Conservation (phyloP, 2,329 filamentous ascomycete genomes). For the Emmonsia crescens region DNA sequence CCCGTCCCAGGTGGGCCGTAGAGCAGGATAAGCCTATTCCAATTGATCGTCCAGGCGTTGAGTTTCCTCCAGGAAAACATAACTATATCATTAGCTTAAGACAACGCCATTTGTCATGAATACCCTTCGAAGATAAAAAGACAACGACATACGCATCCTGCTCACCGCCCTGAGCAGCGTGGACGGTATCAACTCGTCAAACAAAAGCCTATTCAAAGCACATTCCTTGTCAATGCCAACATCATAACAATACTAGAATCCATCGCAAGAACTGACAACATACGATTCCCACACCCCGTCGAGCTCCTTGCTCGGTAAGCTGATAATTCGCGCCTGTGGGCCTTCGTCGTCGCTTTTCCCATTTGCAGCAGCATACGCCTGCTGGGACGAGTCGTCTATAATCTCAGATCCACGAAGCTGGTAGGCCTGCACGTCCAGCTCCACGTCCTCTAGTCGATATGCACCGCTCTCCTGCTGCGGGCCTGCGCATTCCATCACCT, state of each 20-base stretch:
- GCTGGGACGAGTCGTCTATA: conserved; percentile 14
- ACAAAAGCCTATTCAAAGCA: conserved; percentile 26
- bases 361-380: conserved; percentile 9
- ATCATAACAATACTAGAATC: not conserved
- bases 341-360: conserved; percentile 17
- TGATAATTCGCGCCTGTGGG: conserved; percentile 23
- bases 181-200: conserved; percentile 32
- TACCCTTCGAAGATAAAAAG: not conserved
- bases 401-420: conserved; percentile 18
- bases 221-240: not conserved
- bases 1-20: conserved; percentile 93
- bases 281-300: conserved; percentile 37
- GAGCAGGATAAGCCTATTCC: conserved; percentile 56
- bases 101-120: not conserved
- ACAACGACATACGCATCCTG: conserved; percentile 25
- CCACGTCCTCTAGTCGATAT: conserved; percentile 23
- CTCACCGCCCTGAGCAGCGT: conserved; percentile 31
- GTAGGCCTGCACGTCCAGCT: conserved; percentile 36
- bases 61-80: conserved; percentile 25
- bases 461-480: conserved; percentile 16
- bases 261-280: conserved; percentile 5
- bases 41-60: conserved; percentile 30
- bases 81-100: conserved; percentile 13
- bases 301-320: conserved; percentile 30
- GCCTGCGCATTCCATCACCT: conserved; percentile 31